These are phyloP conservation scores for Coemansia sp. DNA, from an alignment of 192 early-diverging fungal species.

Conservation along the genomic window DNA sequence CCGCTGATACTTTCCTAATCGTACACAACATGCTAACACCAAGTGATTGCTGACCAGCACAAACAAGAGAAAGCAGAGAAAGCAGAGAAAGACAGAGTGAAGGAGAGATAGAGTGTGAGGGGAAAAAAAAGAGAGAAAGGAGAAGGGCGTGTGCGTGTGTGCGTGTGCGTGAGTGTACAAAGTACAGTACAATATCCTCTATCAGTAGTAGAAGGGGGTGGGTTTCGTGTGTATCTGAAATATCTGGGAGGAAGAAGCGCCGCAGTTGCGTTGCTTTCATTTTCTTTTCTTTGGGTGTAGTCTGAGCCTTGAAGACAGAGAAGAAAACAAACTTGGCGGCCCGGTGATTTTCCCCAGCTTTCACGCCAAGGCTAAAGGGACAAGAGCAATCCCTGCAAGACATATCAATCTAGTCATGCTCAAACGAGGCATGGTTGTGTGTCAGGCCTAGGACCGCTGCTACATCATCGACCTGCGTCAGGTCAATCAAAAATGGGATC, in stretches of 20 bases:
- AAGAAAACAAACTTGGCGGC: too few relatives aligned
- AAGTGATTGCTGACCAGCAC: too few relatives aligned
- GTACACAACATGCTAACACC: too few relatives aligned
- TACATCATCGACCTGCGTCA: constrained; percentile 86
- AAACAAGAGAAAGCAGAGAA: too few relatives aligned
- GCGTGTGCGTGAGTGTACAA: background rate
- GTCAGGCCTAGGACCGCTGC: constrained; percentile 65
- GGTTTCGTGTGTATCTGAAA: background rate
- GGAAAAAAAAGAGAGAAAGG: background rate
- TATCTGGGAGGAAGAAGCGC: background rate
- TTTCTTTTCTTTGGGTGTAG: too few relatives aligned
- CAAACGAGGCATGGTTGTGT: constrained; percentile 43
- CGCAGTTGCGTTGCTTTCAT: too few relatives aligned
- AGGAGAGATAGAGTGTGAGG: background rate
- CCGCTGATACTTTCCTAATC: too few relatives aligned
- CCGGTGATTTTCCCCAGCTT: too few relatives aligned
- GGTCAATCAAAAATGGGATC: constrained; percentile 90
- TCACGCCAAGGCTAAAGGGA: too few relatives aligned
- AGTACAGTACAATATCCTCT: background rate
- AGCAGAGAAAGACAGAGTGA: background rate
- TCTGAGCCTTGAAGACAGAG: background rate
- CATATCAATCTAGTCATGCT: constrained; percentile 27
- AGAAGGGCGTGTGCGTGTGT: background rate
- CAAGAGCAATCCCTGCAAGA: too few relatives aligned
- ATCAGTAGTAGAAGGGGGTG: background rate